phyloP scores from a whole-genome alignment of 2,329 filamentous ascomycete species.

The Sphaceloma murrayae region DNA sequence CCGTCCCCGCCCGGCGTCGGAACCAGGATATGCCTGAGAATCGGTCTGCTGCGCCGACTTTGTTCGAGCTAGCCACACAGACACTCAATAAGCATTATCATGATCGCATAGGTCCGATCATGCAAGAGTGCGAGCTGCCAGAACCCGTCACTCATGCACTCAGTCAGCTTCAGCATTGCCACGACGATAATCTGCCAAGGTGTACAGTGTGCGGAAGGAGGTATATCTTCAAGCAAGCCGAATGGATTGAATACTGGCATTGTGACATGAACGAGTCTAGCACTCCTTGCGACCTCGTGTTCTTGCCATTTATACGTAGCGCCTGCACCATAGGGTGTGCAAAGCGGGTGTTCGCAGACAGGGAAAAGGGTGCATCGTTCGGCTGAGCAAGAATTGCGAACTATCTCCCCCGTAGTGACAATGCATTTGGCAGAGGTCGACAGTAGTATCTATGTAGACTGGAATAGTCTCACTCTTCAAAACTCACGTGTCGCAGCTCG shows the following conservation, averaged over 20 bases:
- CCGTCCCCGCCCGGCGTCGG: constrained; percentile 5
- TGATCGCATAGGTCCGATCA: constrained; percentile 22
- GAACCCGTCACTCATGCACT: constrained; percentile 19
- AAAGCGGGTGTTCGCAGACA: background rate
- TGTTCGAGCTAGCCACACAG: constrained; percentile 30
- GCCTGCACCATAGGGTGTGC: constrained; percentile 29
- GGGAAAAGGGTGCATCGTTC: no score
- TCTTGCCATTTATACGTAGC: constrained; percentile 28
- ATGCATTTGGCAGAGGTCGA: no score
- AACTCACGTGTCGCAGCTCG: no score
- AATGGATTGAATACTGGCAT: constrained; percentile 32
- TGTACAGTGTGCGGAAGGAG: constrained; percentile 27
- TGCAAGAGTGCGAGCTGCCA: background rate
- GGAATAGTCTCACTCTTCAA: no score
- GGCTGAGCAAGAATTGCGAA: background rate
- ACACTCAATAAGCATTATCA: constrained; percentile 22
- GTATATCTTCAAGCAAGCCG: constrained; percentile 27
- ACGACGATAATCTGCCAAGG: constrained; percentile 21
- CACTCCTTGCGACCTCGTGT: constrained; percentile 21
- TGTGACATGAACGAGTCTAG: constrained; percentile 14
- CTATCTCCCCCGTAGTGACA: no score
- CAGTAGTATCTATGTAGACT: no score
- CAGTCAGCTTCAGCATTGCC: constrained; percentile 21
- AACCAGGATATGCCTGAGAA: no score
- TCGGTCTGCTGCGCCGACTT: constrained; percentile 26